Percentiles rank a stretch among this genome's conserved stretches.
These are phyloP conservation scores for Amesomyces nigricolor DNA, from an alignment of 2,329 filamentous ascomycete species.

Conservation along the genomic window DNA sequence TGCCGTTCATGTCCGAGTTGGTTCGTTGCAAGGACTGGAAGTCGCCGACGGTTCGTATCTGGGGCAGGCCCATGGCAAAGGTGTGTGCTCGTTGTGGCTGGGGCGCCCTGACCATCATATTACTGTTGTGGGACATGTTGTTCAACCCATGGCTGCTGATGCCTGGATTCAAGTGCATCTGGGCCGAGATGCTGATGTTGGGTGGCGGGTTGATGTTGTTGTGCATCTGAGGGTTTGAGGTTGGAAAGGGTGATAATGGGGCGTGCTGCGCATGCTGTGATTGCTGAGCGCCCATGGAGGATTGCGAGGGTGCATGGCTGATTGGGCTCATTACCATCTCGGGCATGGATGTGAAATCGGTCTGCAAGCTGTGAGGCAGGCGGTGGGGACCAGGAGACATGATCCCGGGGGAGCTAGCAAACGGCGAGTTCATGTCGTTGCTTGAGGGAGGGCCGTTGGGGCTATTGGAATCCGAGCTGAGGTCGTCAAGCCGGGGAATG, in stretches of 20 bases:
- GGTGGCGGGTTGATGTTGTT: constrained; percentile 31
- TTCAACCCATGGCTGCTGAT: constrained; percentile 24
- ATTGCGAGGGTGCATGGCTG: constrained; percentile 30
- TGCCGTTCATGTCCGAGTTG: constrained; percentile 36
- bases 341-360: constrained; percentile 44
- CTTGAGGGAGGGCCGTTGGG: constrained; percentile 31
- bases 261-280: constrained; percentile 29
- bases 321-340: constrained; percentile 52
- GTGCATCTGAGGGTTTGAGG: constrained; percentile 32
- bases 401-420: constrained; percentile 47
- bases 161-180: constrained; percentile 28
- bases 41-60: constrained; percentile 42
- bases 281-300: constrained; percentile 25
- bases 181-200: constrained; percentile 32
- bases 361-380: constrained; percentile 38
- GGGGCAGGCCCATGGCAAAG: constrained; percentile 36
- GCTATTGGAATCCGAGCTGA: constrained; percentile 35
- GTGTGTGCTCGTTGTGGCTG: constrained; percentile 36
- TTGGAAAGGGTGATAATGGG: constrained; percentile 32
- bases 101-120: constrained; percentile 32
- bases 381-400: constrained; percentile 46
- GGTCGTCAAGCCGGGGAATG: constrained; percentile 38
- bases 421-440: constrained; percentile 45
- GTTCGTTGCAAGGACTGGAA: constrained; percentile 46
- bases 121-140: constrained; percentile 18